phyloP scores from a whole-genome alignment of 169 alveolate genomes.

The Eimeria acervulina region DNA sequence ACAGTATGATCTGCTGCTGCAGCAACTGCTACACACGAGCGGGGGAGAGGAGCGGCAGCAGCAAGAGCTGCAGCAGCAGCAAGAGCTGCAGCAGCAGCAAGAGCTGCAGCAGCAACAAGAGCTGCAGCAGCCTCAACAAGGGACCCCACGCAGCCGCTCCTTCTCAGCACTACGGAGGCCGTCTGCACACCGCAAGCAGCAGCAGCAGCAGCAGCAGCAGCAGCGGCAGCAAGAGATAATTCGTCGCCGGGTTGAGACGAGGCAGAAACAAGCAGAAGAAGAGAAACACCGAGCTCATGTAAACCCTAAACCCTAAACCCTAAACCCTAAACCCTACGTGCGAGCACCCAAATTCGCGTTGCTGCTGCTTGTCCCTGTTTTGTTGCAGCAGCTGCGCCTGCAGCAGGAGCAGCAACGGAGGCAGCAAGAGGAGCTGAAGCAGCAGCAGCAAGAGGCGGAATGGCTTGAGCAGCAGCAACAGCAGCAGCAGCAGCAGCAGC shows the following conservation, averaged over 20 bases:
- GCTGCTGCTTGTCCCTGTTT: no score
- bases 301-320: not conserved
- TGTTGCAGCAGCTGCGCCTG: slow-evolving; percentile 18
- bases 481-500: slow-evolving; percentile 40
- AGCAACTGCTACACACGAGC: not conserved
- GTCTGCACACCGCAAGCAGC: slow-evolving; percentile 3
- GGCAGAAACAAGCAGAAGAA: slow-evolving; percentile 25
- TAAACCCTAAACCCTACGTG: not conserved
- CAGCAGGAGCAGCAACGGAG: not conserved
- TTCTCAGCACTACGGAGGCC: not conserved
- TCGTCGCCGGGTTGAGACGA: not conserved
- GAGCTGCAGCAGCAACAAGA: not conserved
- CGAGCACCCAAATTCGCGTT: not conserved
- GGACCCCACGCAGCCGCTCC: not conserved
- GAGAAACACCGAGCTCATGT: not conserved
- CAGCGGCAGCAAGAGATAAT: slow-evolving; percentile 20
- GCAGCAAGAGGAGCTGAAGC: slow-evolving; percentile 5
- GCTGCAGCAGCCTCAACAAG: not conserved
- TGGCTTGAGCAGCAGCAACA: slow-evolving; percentile 3
- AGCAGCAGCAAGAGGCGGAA: not conserved
- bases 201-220: slow-evolving; percentile 18
- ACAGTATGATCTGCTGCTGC: slow-evolving; percentile 8
- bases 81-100: not conserved
- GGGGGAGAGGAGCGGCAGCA: not conserved
- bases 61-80: not conserved